Percentiles rank a stretch among this genome's conserved stretches.
Evolutionary conservation across 1,284 basidiomycete genomes (phyloP).

Genomic region (Microbotryum intermedium): DNA sequence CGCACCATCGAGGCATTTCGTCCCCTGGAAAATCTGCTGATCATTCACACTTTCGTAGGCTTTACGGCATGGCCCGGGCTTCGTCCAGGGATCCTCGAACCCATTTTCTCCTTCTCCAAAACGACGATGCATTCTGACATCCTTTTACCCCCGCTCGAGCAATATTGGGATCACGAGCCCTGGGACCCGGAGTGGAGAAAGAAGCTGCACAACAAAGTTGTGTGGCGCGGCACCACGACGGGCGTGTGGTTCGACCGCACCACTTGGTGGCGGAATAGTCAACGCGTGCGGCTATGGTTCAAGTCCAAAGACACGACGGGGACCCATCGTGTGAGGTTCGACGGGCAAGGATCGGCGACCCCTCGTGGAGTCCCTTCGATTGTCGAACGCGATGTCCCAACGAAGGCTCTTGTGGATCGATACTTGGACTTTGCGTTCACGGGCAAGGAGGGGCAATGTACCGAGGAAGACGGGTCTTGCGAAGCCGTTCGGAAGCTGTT

Average conservation of each 20-base stretch:
- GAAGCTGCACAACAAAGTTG: conserved; percentile 37
- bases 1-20: background rate
- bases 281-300: conserved; percentile 40
- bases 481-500: conserved; percentile 37
- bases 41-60: conserved; percentile 1
- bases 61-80: conserved; percentile 31
- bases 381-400: conserved; percentile 19
- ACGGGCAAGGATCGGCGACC: conserved; percentile 5
- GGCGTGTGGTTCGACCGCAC: conserved; percentile 39
- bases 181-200: conserved; percentile 38
- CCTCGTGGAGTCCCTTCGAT: background rate
- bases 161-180: conserved; percentile 31
- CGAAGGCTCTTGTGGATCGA: conserved; percentile 10
- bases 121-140: conserved; percentile 34
- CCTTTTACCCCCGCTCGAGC: conserved; percentile 35
- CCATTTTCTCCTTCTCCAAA: conserved; percentile 36
- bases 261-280: conserved; percentile 39
- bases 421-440: conserved; percentile 36
- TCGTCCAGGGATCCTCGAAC: conserved; percentile 28
- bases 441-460: conserved; percentile 37
- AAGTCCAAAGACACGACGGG: conserved; percentile 23
- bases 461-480: conserved; percentile 39
- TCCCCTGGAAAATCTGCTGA: background rate
- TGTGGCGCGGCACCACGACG: conserved; percentile 43
- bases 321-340: conserved; percentile 14